Evolutionary conservation across 2,329 filamentous ascomycete genomes (phyloP).

Genomic region (Fusarium sp.): DNA sequence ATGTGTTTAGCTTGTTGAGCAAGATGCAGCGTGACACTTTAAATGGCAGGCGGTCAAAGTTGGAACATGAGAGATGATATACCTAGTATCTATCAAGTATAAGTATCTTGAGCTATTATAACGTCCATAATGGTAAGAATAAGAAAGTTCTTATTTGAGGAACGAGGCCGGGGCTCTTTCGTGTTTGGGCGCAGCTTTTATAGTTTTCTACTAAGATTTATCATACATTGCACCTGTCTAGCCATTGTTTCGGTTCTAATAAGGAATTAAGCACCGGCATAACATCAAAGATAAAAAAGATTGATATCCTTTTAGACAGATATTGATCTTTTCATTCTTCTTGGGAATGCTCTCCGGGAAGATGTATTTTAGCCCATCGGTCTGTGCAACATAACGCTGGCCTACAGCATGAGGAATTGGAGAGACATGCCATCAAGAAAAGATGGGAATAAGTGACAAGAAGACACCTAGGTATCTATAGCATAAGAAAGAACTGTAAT

Average conservation of each 20-base stretch:
- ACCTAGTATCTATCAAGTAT: neutral
- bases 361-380: neutral
- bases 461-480: neutral
- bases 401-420: neutral
- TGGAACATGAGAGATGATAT: neutral
- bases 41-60: slow-evolving; percentile 45
- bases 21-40: neutral
- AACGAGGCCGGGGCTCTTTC: no score
- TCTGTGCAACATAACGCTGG: neutral
- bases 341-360: neutral
- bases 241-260: no score
- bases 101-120: neutral
- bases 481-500: neutral
- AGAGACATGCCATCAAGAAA: neutral
- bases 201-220: no score
- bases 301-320: no score
- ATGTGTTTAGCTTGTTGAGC: neutral
- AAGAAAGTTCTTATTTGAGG: no score
- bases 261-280: no score
- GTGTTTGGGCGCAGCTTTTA: no score
- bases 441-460: no score
- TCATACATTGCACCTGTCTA: no score
- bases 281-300: no score
- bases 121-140: neutral
- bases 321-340: neutral